Base-by-base conservation (phyloP, 1,284 basidiomycete genomes). In the Vanrija sp. region DNA sequence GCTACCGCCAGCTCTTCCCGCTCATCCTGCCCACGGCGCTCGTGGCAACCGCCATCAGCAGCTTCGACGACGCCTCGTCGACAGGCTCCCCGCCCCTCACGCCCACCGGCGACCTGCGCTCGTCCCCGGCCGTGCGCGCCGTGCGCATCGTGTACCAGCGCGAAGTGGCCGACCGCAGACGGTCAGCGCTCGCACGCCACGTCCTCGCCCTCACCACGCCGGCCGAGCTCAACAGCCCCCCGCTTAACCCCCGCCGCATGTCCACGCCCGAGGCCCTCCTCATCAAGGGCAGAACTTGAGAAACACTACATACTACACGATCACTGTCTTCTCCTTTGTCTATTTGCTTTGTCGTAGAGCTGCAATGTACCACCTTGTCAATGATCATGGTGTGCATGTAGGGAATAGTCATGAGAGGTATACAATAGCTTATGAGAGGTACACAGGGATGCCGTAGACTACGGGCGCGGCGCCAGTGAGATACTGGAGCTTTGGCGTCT, bases 391-490 rank as follows among this genome's bases (percentile, higher is more conserved):
- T 21, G 21, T 43, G 8, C 39, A 42, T 42, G 15, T 1, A 45
- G 43, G 18, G 21, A 48, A 29, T 12, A 39, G n/a, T 39, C n/a
- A 16, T 14, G 25, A 16, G 38, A 14, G 16, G 16, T 49, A 26
- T 39, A 42, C 10, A 18, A 6, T 26, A 16, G 19, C n/a, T 23
- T 28, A n/a, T 21, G 39, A 39, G 34, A 69, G 21, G 42, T 66
- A 76, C 23, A 75, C 65, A 3, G 95, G 95, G 63, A 98, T 88
- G 4, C 95, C 95, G 71, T 97, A 98, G 2, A 95, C 86, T 0
- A 98, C 86, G 5, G 91, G 87, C 6, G 94, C 92, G 0, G 94
- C 93, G 1, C 95, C 95, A n/a, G 93, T 98, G 50, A 98, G 79
- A 74, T 92, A 98, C 70, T 86, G 89, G 38, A 98, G 79, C 74